phyloP scores from a whole-genome alignment of 2,329 filamentous ascomycete genomes.

The Scleromitrula shiraiana region DNA sequence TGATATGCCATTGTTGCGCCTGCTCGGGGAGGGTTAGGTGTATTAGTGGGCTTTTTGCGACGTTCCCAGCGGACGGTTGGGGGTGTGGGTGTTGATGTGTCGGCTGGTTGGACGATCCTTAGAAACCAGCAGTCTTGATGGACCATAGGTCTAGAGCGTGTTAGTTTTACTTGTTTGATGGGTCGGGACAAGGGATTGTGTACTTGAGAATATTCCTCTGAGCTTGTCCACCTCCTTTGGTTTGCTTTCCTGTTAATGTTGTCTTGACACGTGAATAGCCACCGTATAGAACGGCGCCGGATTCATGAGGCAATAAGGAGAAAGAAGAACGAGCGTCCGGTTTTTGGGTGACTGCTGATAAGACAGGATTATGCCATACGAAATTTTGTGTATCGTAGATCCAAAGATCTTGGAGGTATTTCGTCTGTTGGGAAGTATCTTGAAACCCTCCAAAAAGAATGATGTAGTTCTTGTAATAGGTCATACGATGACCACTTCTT shows the following conservation, averaged over 20 bases:
- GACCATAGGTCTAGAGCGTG: constrained; percentile 55
- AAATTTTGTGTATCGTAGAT: constrained; percentile 88
- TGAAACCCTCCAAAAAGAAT: constrained; percentile 95
- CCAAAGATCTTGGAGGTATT: constrained; percentile 91
- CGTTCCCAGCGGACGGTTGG: constrained; percentile 84
- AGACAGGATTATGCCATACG: constrained; percentile 68
- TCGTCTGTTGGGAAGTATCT: constrained; percentile 90
- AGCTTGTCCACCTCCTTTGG: constrained; percentile 47
- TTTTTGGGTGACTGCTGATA: constrained; percentile 74
- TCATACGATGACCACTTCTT: constrained; percentile 90
- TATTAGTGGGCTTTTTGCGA: constrained; percentile 84
- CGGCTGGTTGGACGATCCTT: constrained; percentile 66
- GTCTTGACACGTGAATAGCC: constrained; percentile 90
- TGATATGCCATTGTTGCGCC: constrained; percentile 93
- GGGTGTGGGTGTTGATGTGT: constrained; percentile 55
- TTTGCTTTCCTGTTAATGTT: constrained; percentile 53
- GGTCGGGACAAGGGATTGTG: neutral
- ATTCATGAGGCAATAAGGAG: constrained; percentile 82
- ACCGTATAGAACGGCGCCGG: constrained; percentile 82
- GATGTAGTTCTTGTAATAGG: constrained; percentile 94
- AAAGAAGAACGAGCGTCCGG: constrained; percentile 90
- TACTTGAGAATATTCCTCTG: constrained; percentile 64
- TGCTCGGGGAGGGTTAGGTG: constrained; percentile 73
- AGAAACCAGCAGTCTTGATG: constrained; percentile 96
- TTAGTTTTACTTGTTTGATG: neutral